phyloP scores from a whole-genome alignment of 1,284 basidiomycete genomes.

The Ceratobasidium sp. region DNA sequence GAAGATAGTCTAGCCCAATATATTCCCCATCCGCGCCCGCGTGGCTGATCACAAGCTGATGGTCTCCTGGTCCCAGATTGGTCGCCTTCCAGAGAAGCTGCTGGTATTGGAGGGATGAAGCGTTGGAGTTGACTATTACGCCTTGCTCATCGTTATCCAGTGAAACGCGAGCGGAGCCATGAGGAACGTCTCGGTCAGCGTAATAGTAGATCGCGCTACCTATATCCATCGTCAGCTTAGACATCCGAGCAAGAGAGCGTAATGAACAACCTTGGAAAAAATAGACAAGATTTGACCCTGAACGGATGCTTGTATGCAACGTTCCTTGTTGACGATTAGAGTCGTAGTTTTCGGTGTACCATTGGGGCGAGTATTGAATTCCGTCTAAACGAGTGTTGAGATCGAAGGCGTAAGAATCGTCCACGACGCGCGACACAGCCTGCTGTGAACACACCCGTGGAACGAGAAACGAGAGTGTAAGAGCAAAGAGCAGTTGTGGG shows the following conservation, averaged over 20 bases:
- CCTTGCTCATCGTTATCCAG: conserved; percentile 8
- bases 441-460: not conserved
- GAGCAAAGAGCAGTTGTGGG: not conserved
- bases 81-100: conserved; percentile 16
- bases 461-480: not conserved
- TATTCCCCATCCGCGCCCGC: conserved; percentile 7
- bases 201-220: conserved; percentile 21
- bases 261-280: conserved; percentile 6
- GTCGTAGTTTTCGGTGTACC: conserved; percentile 1
- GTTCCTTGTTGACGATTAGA: not conserved
- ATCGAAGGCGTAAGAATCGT: conserved; percentile 13
- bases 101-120: conserved; percentile 11
- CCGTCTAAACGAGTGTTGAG: conserved; percentile 1
- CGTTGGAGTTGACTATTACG: not conserved
- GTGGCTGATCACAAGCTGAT: conserved; percentile 14
- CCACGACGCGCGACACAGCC: conserved; percentile 2
- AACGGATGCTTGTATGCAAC: not conserved
- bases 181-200: conserved; percentile 24
- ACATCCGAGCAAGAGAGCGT: not conserved
- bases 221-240: not conserved
- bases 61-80: conserved; percentile 13
- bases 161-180: not conserved
- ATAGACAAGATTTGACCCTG: conserved; percentile 15
- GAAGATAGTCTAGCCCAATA: conserved; percentile 20
- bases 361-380: conserved; percentile 18